These are phyloP conservation scores for Colletotrichum sp. DNA, from an alignment of 2,329 filamentous ascomycete genomes.

Conservation along the genomic window DNA sequence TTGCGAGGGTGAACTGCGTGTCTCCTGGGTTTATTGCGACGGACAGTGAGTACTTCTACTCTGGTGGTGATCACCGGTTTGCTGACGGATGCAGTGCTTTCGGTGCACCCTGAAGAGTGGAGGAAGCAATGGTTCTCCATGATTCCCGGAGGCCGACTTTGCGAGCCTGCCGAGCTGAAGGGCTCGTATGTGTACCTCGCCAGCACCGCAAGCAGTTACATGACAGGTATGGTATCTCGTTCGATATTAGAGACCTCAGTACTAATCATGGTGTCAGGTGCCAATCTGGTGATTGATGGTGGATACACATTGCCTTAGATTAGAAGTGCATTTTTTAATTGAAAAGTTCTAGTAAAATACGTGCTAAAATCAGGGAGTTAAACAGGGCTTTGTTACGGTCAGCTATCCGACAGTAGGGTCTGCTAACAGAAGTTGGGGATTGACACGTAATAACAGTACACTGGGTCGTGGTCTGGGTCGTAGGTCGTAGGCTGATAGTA, in stretches of 20 bases:
- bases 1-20: conserved; percentile 44
- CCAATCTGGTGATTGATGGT: conserved; percentile 60
- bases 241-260: background rate
- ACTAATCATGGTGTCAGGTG: conserved; percentile 7
- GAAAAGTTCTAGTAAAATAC: too few species aligned
- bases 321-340: background rate
- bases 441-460: too few species aligned
- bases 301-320: conserved; percentile 59
- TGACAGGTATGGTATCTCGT: conserved; percentile 33
- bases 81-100: background rate
- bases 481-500: too few species aligned
- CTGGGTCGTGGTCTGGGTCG: too few species aligned
- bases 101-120: conserved; percentile 65
- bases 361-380: background rate
- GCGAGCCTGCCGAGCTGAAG: conserved; percentile 36
- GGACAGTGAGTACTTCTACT: background rate
- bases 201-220: conserved; percentile 43
- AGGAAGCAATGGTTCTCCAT: conserved; percentile 16
- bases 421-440: too few species aligned
- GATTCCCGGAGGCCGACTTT: conserved; percentile 13
- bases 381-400: too few species aligned
- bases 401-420: too few species aligned
- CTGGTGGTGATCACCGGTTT: too few species aligned
- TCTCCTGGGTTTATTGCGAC: conserved; percentile 20
- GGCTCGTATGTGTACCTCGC: conserved; percentile 62